Conservation (phyloP, 441 rosid species). For the California macrophylla region DNA sequence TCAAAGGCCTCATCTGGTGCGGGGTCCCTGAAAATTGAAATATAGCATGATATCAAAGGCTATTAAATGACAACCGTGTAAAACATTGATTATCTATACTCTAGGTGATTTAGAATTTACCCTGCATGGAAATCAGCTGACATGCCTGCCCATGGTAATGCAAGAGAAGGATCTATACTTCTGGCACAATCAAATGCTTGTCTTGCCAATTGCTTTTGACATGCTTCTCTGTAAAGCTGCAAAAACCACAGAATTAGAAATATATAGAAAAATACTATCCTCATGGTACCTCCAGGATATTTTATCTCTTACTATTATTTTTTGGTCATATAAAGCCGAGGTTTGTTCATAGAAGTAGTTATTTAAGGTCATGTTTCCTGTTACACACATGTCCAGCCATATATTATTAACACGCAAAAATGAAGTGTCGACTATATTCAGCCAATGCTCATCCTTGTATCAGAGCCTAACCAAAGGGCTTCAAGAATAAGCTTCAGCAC, state of each 20-base stretch:
- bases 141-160: slow-evolving; percentile 98
- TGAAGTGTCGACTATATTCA: neutral
- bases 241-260: slow-evolving; percentile 20
- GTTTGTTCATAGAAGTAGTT: neutral
- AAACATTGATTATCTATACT: neutral
- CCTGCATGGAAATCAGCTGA: slow-evolving; percentile 65
- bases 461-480: neutral
- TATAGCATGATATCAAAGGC: slow-evolving; percentile 13
- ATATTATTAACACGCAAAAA: neutral
- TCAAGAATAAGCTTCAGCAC: neutral
- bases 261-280: neutral
- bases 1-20: slow-evolving; percentile 71
- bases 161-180: slow-evolving; percentile 92
- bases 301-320: neutral
- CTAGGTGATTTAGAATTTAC: slow-evolving; percentile 29
- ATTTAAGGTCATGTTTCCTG: neutral
- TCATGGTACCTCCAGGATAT: neutral
- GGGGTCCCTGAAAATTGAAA: slow-evolving; percentile 42
- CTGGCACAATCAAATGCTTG: slow-evolving; percentile 92
- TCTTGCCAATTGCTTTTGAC: slow-evolving; percentile 59
- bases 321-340: neutral
- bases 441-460: neutral
- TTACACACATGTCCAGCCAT: neutral
- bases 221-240: slow-evolving; percentile 66
- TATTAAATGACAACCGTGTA: slow-evolving; percentile 7